These are phyloP conservation scores for Vickermania ingenoplastis DNA, from an alignment of 208 protist species.

Conservation along the genomic window DNA sequence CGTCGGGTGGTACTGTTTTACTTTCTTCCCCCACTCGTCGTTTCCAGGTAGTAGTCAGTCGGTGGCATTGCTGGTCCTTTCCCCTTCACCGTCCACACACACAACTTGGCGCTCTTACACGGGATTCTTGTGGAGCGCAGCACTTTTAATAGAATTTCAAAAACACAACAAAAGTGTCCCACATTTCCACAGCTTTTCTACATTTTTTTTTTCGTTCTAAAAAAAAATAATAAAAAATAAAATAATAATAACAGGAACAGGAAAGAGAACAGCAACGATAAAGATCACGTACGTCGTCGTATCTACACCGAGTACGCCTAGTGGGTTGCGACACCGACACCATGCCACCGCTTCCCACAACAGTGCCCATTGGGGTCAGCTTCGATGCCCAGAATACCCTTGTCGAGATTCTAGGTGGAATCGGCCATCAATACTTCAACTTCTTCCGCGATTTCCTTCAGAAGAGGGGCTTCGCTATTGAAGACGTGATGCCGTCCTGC, in stretches of 20 bases:
- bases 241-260: background rate
- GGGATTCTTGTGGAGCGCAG: too few species aligned
- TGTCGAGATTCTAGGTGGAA: slow-evolving; percentile 28
- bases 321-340: background rate
- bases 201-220: background rate
- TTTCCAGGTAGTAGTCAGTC: too few species aligned
- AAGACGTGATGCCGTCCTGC: background rate
- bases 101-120: too few species aligned
- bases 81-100: too few species aligned
- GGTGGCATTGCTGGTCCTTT: too few species aligned
- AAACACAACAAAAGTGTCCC: too few species aligned
- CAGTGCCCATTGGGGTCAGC: slow-evolving; percentile 33
- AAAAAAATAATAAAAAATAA: background rate
- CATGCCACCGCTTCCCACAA: background rate
- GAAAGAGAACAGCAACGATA: background rate
- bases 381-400: slow-evolving; percentile 61
- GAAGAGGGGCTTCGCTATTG: slow-evolving; percentile 13
- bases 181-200: background rate
- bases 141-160: too few species aligned
- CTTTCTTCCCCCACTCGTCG: too few species aligned
- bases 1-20: too few species aligned
- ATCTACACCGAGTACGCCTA: too few species aligned
- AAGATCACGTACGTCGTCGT: background rate
- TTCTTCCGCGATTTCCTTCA: slow-evolving; percentile 32
- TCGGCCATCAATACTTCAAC: slow-evolving; percentile 49